Percentiles rank a stretch among this genome's conserved stretches.
Conservation (phyloP, 139 green algal genomes). For the Chlorella ohadii region DNA sequence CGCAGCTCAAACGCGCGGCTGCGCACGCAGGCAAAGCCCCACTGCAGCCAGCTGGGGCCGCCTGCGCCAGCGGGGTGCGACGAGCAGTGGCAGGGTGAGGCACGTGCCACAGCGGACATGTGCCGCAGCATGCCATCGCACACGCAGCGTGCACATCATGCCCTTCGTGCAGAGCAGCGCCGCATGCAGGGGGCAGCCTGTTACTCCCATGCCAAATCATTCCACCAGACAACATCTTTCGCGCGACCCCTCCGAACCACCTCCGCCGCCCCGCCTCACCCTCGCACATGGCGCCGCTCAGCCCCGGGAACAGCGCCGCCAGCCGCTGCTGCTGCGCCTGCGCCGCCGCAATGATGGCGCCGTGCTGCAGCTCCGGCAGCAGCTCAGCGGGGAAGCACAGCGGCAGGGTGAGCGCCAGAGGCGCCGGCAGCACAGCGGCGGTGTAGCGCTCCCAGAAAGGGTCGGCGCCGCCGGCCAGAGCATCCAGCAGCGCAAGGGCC, state of each 20-base stretch:
- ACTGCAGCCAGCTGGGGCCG: constrained; percentile 57
- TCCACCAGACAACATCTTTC: no score
- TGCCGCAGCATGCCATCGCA: no score
- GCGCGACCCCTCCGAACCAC: no score
- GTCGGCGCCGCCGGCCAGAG: constrained; percentile 53
- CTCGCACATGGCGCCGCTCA: constrained; percentile 34
- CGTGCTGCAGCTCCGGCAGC: constrained; percentile 67
- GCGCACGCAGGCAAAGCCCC: constrained; percentile 68
- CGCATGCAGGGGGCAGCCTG: no score
- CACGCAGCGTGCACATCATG: no score
- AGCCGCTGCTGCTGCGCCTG: constrained; percentile 60
- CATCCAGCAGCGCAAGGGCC: constrained; percentile 69
- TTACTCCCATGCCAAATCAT: no score
- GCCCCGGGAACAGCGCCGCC: constrained; percentile 50
- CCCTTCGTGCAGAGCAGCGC: no score
- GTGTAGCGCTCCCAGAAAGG: constrained; percentile 54
- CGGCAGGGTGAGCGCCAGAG: constrained; percentile 60
- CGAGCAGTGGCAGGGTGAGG: no score
- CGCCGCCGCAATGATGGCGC: constrained; percentile 49
- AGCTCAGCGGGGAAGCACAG: constrained; percentile 55
- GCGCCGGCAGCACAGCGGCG: constrained; percentile 60
- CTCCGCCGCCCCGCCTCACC: no score
- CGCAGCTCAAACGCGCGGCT: constrained; percentile 53
- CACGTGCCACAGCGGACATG: no score
- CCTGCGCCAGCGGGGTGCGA: background rate